Conservation (phyloP, 2,329 filamentous ascomycete genomes). For the Fusarium austroafricanum region DNA sequence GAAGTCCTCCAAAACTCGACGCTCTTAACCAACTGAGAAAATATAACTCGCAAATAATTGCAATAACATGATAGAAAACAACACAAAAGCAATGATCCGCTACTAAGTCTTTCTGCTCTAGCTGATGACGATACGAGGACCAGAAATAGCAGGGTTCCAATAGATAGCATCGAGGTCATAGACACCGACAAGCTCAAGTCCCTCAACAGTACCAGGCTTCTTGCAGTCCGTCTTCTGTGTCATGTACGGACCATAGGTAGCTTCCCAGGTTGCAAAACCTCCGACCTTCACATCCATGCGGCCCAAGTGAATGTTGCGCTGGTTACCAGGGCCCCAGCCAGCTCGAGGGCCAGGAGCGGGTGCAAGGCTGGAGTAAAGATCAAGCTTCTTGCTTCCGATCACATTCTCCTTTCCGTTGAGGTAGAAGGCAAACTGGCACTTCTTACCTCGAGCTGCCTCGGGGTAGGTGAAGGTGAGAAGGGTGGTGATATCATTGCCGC, state of each 20-base stretch:
- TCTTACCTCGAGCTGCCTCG: background rate
- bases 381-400: slow-evolving; percentile 3
- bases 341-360: background rate
- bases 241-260: background rate
- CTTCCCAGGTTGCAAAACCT: background rate
- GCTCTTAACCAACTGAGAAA: background rate
- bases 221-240: slow-evolving; percentile 6
- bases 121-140: slow-evolving; percentile 4
- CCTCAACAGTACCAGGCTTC: slow-evolving; percentile 8
- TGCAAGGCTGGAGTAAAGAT: background rate
- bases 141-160: slow-evolving; percentile 1
- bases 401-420: background rate
- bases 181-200: slow-evolving; percentile 9
- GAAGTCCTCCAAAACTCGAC: background rate
- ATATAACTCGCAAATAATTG: background rate
- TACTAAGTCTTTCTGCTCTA: background rate
- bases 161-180: slow-evolving; percentile 1
- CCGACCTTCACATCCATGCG: background rate
- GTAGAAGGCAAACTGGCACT: slow-evolving; percentile 5
- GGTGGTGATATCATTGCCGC: slow-evolving; percentile 4
- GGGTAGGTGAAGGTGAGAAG: slow-evolving; percentile 7
- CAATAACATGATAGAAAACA: background rate
- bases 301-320: background rate
- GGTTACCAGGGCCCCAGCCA: background rate
- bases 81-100: too few relatives aligned